Base-by-base conservation (phyloP, 768 basidiomycete genomes). In the Hirschioporus abietinus region DNA sequence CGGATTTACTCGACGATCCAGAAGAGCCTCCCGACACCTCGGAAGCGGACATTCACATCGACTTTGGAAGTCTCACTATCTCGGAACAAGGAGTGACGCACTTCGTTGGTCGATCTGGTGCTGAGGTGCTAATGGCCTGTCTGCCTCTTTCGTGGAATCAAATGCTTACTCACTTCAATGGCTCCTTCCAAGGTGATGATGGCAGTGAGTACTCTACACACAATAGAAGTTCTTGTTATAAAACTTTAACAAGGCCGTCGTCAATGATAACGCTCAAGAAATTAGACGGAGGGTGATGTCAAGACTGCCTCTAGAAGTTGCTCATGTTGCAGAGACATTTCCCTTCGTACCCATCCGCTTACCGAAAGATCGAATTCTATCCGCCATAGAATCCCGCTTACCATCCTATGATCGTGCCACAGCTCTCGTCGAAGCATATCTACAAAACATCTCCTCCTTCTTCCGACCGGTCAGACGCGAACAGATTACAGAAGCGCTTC, bases 401-500 rank as follows among this genome's bases (percentile, higher is more conserved):
- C 60, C 60, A 9, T 23, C 60, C 23, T 61, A 18, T 24, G 60
- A 84, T 30, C 82, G 87, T 52, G 89, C 89, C 20, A 85, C 84
- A 78, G 75, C 85, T 9, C 80, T 91, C 15, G 87, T 84, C 66
- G 89, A 91, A 74, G 86, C 88, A 1, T 92, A 88, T 70, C 72
- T 89, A 72, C 87, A 87, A 67, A 86, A 89, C 42, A 72, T 71
- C 26, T 64, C 87, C 9, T 91, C 87, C 86, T 76, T 83, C 36
- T 88, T 87, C 71, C 82, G 84, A 42, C 87, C 88, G 0, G 81
- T 92, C 67, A 80, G 78, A 68, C 83, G 90, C 8, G 87, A 88
- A 66, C 88, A 92, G 70, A 81, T 92, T 57, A 82, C 91, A 25
- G 83, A 91, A 65, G 90, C 90, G 34, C 81, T 87, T 35, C 74